Evolutionary conservation across 257 asterid species (phyloP).

Genomic region (Plectranthus barbatus): DNA sequence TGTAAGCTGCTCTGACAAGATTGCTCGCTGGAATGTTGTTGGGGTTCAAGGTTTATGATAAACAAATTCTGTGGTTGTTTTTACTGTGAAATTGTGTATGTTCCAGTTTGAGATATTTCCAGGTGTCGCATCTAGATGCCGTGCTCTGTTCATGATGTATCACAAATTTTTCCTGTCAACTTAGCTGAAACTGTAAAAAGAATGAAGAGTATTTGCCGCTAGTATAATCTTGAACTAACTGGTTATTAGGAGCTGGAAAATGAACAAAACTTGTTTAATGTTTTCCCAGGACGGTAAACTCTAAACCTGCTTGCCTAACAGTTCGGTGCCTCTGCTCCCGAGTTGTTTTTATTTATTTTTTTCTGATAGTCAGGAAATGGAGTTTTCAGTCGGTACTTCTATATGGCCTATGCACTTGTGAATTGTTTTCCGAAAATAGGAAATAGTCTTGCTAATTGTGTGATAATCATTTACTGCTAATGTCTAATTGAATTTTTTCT

Average conservation of each 20-base stretch:
- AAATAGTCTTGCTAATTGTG: neutral
- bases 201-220: neutral
- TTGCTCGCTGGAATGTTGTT: slow-evolving; percentile 88
- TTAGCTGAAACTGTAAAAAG: neutral
- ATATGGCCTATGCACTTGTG: neutral
- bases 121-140: neutral
- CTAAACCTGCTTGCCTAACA: neutral
- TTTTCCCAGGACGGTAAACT: neutral
- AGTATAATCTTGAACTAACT: neutral
- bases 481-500: slow-evolving; percentile 5
- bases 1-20: slow-evolving; percentile 96
- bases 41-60: slow-evolving; percentile 82
- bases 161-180: neutral
- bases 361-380: slow-evolving; percentile 5
- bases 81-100: neutral
- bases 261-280: neutral
- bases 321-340: neutral
- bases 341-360: slow-evolving; percentile 4
- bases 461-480: neutral
- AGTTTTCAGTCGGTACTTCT: neutral
- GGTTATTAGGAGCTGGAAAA: neutral
- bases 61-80: slow-evolving; percentile 6
- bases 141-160: neutral
- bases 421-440: neutral
- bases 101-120: slow-evolving; percentile 3